phyloP scores from a whole-genome alignment of 495 filamentous ascomycete genomes.

The Penicillium canescens region DNA sequence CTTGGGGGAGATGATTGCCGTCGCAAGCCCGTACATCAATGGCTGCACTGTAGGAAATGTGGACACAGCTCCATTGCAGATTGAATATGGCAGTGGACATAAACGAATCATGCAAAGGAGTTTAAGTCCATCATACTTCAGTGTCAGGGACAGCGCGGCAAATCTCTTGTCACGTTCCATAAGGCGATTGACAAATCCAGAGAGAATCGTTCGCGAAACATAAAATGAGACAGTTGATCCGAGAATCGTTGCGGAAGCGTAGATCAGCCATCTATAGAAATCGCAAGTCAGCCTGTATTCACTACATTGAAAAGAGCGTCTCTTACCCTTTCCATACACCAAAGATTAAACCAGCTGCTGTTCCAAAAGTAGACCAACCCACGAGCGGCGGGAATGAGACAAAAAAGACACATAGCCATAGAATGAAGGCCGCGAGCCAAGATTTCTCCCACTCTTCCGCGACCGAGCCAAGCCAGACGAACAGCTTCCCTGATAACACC shows the following conservation, averaged over 20 bases:
- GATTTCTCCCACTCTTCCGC: constrained; percentile 73
- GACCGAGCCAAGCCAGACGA: constrained; percentile 66
- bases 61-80: constrained; percentile 91
- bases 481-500: constrained; percentile 74
- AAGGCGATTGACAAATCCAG: constrained; percentile 72
- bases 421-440: constrained; percentile 69
- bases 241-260: constrained; percentile 72
- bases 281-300: constrained; percentile 5
- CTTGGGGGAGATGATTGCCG: constrained; percentile 76
- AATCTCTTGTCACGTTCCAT: constrained; percentile 82
- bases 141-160: constrained; percentile 64
- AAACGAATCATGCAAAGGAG: constrained; percentile 90
- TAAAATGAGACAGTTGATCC: constrained; percentile 80
- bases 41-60: constrained; percentile 88
- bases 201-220: constrained; percentile 73
- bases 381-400: constrained; percentile 89
- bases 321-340: constrained; percentile 80
- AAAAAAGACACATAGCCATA: constrained; percentile 75
- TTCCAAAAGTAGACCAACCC: constrained; percentile 86
- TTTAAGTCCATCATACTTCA: constrained; percentile 82
- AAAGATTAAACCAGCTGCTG: constrained; percentile 88
- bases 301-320: neutral
- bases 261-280: constrained; percentile 69
- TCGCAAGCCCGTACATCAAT: constrained; percentile 75
- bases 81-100: constrained; percentile 90